These are phyloP conservation scores for Fusarium domesticum DNA, from an alignment of 2,329 filamentous ascomycete genomes.

Conservation along the genomic window DNA sequence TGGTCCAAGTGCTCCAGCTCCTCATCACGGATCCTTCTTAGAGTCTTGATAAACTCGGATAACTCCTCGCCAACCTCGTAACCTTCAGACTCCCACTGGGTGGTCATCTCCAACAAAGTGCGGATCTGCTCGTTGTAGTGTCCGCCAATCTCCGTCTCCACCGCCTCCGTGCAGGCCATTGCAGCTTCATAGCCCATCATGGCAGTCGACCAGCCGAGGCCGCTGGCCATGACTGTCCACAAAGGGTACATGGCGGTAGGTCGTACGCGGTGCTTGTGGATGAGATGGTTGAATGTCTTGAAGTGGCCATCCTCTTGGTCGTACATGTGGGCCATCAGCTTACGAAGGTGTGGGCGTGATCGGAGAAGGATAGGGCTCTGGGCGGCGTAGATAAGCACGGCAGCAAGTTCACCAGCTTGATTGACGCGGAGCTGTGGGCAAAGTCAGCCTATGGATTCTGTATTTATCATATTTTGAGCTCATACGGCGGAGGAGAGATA, in stretches of 20 bases:
- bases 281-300: constrained; percentile 75
- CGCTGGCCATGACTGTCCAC: constrained; percentile 77
- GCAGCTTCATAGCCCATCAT: constrained; percentile 88
- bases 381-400: constrained; percentile 86
- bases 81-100: constrained; percentile 70
- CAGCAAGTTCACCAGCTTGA: constrained; percentile 95
- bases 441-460: no score
- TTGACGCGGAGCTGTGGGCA: constrained; percentile 76
- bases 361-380: constrained; percentile 80
- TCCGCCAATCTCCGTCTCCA: constrained; percentile 94
- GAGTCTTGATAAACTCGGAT: constrained; percentile 64
- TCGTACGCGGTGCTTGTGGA: constrained; percentile 83
- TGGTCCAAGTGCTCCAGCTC: constrained; percentile 96
- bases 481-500: constrained; percentile 72
- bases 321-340: constrained; percentile 97
- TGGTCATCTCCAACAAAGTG: constrained; percentile 75
- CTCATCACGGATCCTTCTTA: constrained; percentile 86
- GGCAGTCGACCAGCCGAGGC: constrained; percentile 85
- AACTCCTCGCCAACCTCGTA: constrained; percentile 81
- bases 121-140: constrained; percentile 95
- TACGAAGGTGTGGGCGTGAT: constrained; percentile 80
- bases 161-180: constrained; percentile 98
- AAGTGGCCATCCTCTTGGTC: constrained; percentile 92
- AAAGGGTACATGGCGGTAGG: constrained; percentile 90
- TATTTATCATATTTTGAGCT: no score